Base-by-base conservation (phyloP, 192 early-diverging fungal species). In the Cetraspora pellucida region DNA sequence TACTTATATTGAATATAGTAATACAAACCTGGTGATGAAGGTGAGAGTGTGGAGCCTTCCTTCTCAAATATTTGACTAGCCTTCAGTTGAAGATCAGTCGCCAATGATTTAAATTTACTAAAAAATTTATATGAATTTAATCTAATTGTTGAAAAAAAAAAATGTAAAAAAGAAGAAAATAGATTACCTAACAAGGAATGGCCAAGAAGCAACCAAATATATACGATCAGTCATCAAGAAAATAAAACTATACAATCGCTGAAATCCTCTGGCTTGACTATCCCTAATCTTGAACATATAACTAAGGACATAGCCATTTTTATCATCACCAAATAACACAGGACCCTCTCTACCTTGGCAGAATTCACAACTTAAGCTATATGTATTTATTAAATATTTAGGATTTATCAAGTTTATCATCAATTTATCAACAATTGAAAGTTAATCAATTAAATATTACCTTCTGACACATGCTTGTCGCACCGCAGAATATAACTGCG, bases 251-350 rank as follows among this genome's bases (percentile, higher is more conserved):
- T 91, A 91, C 65, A 82, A 88, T 55, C 90, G 74, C 4, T 83
- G 81, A 54, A 84, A 86, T 30, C 90, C 90, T 55, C 90, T 81
- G 45, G 90, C 90, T 73, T 91, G 90, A 72, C 81, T 85, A 78
- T 91, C 90, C 17, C 83, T 81, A 58, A 91, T 78, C 64, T 88
- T 91, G 81, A 91, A 91, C 84, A 91, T 90, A 77, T 91, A 91
- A 28, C 85, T 87, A 74, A 91, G 84, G n/a, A 89, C 88, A 83
- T 89, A 90, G 25, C 90, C 90, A 71, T 88, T 87, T 46, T 84
- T 79, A 25, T 90, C 87, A 72, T 91, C 90, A 28, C 90, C 90
- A 89, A 91, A 91, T 72, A 91, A 81, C 11, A 91, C 87, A 1
- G 90, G 84, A 0, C 90, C 90, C 67, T 91, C 90, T 52, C 85